Base-by-base conservation (phyloP, 345 rosid species). In the Sonneratia caseolaris region DNA sequence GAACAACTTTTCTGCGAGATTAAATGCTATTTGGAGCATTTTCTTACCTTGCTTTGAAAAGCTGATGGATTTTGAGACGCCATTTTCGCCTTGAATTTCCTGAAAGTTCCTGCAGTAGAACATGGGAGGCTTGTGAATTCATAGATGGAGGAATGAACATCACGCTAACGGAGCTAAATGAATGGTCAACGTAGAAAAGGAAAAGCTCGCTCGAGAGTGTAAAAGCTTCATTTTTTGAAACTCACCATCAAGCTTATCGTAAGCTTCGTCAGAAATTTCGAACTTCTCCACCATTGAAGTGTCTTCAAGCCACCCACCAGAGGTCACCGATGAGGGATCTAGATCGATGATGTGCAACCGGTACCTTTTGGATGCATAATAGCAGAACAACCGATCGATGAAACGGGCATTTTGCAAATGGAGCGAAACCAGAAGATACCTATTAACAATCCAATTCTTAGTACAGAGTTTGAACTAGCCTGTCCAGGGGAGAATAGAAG, bases 271-370 rank as follows among this genome's bases (percentile, higher is more conserved):
- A 47, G 97, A 91, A 37, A 94, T 94, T 0, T 74, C 71, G 81
- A 88, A 94, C 81, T 88, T 94, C 80, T 91, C 90, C 71, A 94
- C 97, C 61, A 88, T 68, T 38, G 98, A 91, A 27, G 96, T 91
- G 76, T 94, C 97, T 76, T 94, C 98, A 36, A 94, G 88, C 96
- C 96, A 91, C 89, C 98, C 95, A 53, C 96, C 96, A 37, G 93
- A 86, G 37, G 98, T 94, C 32, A 91, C 91, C 2, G 97, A 91
- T 15, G 97, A 85, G 10, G 98, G 96, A 32, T 94, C 98, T 72
- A 87, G 84, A 81, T 94, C 98, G 24, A 88, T 79, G 64, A 93
- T 77, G 77, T 91, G 91, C 73, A 94, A 66, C 70, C 92, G 89
- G 74, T 77, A 91, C 88, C 98, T 93, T 59, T 75, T 18, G 24